These are phyloP conservation scores for Calocera viscosa DNA, from an alignment of 768 basidiomycete genomes.

Conservation along the genomic window DNA sequence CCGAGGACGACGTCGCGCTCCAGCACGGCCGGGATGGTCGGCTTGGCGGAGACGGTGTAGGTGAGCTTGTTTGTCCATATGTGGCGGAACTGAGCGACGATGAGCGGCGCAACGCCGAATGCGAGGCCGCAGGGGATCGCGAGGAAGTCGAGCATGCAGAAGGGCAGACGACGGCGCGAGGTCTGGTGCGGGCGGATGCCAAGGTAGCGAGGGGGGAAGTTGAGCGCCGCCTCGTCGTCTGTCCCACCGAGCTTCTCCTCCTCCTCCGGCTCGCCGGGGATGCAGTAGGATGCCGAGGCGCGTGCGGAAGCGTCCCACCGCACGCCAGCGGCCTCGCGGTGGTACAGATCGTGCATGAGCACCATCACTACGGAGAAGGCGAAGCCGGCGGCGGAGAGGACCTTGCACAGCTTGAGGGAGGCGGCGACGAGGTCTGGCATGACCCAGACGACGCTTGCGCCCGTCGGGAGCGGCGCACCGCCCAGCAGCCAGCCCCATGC, in stretches of 20 bases:
- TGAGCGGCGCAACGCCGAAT: conserved; percentile 22
- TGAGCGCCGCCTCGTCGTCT: conserved; percentile 7
- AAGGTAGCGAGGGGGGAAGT: conserved; percentile 10
- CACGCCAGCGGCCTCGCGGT: conserved; percentile 17
- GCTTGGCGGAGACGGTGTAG: conserved; percentile 13
- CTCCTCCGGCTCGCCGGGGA: conserved; percentile 14
- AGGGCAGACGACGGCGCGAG: conserved; percentile 8
- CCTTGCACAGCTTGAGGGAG: conserved; percentile 13
- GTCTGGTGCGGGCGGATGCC: conserved; percentile 11
- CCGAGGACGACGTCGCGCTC: not conserved
- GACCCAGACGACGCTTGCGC: conserved; percentile 15
- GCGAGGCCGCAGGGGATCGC: conserved; percentile 21
- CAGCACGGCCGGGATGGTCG: conserved; percentile 6
- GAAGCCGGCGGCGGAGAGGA: conserved; percentile 16
- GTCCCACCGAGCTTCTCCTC: not conserved
- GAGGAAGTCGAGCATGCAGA: conserved; percentile 15
- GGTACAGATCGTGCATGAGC: conserved; percentile 20
- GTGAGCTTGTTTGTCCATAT: conserved; percentile 21
- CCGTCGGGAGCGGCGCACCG: not conserved
- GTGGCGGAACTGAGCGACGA: conserved; percentile 23
- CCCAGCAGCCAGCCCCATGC: conserved; percentile 12
- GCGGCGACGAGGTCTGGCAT: conserved; percentile 16
- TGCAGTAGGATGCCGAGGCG: conserved; percentile 14
- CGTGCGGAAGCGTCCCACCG: conserved; percentile 17
- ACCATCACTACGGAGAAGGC: conserved; percentile 11